Evolutionary conservation across 1,139 yeast species (phyloP).

Genomic region (Geotrichum cucujoidarum): DNA sequence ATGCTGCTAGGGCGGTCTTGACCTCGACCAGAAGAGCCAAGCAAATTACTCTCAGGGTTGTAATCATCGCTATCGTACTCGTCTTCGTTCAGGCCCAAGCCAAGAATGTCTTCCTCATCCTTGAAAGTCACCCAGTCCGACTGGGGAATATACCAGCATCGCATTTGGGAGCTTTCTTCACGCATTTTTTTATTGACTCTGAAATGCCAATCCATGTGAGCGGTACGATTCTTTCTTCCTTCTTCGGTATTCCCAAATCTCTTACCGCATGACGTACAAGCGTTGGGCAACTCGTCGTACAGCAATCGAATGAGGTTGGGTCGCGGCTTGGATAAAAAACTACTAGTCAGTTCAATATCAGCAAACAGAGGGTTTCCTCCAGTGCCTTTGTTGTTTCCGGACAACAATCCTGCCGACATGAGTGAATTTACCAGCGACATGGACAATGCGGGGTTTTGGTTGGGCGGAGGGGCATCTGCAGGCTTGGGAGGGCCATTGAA

Average conservation of each 20-base stretch:
- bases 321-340: slow-evolving; percentile 32
- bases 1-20: not conserved
- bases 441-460: slow-evolving; percentile 1
- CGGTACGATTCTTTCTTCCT: slow-evolving; percentile 52
- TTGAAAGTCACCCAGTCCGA: slow-evolving; percentile 70
- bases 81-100: slow-evolving; percentile 30
- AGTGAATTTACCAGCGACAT: slow-evolving; percentile 13
- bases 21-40: slow-evolving; percentile 16
- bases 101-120: slow-evolving; percentile 52
- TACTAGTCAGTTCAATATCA: slow-evolving; percentile 30
- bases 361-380: slow-evolving; percentile 14
- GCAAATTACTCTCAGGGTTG: slow-evolving; percentile 16
- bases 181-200: slow-evolving; percentile 78
- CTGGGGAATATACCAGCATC: slow-evolving; percentile 79
- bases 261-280: slow-evolving; percentile 87
- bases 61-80: slow-evolving; percentile 23
- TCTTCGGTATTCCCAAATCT: slow-evolving; percentile 62
- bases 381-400: slow-evolving; percentile 2
- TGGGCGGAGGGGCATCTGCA: not conserved
- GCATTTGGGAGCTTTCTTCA: slow-evolving; percentile 52
- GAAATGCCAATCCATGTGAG: slow-evolving; percentile 95
- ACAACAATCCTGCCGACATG: slow-evolving; percentile 16
- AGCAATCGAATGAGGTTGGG: slow-evolving; percentile 38
- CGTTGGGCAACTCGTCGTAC: slow-evolving; percentile 62
- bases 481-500: too few species aligned